Evolutionary conservation across 306 rosid genomes (phyloP).

Genomic region (Mimosa bimucronata): DNA sequence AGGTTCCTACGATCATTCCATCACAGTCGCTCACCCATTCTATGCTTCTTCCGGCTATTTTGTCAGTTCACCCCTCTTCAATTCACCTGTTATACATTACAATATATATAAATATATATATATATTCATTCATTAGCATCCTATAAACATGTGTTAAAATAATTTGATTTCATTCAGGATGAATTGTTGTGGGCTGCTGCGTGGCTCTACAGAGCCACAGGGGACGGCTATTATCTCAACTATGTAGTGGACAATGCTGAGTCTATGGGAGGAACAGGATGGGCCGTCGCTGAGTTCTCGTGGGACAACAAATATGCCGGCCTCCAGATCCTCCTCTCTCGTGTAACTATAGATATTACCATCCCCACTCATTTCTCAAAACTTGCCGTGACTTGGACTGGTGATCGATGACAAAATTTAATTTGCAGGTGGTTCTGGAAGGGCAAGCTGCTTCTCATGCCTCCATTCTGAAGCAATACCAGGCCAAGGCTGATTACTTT

Average conservation of each 20-base stretch:
- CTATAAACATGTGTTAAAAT: too few species aligned
- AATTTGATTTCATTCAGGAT: slow-evolving; percentile 33
- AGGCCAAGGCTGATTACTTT: slow-evolving; percentile 89
- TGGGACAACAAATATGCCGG: slow-evolving; percentile 97
- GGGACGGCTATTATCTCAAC: slow-evolving; percentile 72
- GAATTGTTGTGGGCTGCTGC: slow-evolving; percentile 92
- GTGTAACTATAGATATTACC: slow-evolving; percentile 59
- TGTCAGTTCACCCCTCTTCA: slow-evolving; percentile 42
- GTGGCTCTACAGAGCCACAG: slow-evolving; percentile 78
- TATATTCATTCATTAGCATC: too few species aligned
- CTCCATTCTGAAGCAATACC: slow-evolving; percentile 70
- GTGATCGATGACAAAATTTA: not conserved
- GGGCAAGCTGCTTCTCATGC: slow-evolving; percentile 66
- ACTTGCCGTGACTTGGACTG: too few species aligned
- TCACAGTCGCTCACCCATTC: slow-evolving; percentile 57
- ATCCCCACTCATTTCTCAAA: too few species aligned
- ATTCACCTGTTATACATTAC: too few species aligned
- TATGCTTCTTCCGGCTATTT: slow-evolving; percentile 81
- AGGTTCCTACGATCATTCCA: slow-evolving; percentile 73
- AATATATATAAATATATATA: too few species aligned
- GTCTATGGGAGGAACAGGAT: slow-evolving; percentile 88
- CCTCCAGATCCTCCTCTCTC: slow-evolving; percentile 75
- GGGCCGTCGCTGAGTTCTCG: slow-evolving; percentile 83
- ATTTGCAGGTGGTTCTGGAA: slow-evolving; percentile 65
- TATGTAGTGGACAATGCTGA: slow-evolving; percentile 75